phyloP scores from a whole-genome alignment of 73 alveolate genomes.

The Paramecium biaurelia region DNA sequence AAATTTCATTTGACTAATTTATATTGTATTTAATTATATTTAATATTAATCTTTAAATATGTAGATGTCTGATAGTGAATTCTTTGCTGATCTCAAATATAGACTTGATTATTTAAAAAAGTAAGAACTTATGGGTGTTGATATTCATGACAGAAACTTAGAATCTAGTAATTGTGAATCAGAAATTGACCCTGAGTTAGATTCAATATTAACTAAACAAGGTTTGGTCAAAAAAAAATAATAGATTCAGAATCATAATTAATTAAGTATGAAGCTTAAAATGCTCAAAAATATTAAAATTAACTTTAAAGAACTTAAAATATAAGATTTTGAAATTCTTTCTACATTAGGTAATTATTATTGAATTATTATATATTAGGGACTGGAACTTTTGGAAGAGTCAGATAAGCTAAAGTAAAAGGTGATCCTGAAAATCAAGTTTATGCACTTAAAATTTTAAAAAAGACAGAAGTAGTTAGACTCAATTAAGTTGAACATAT shows the following conservation, averaged over 20 bases:
- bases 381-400: conserved; percentile 97
- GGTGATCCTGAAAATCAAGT: conserved; percentile 71
- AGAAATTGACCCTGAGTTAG: conserved; percentile 38
- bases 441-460: conserved; percentile 94
- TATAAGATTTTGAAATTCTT: conserved; percentile 67
- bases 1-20: neutral
- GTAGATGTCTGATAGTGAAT: conserved; percentile 48
- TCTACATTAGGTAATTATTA: conserved; percentile 83
- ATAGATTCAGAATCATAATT: neutral
- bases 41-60: neutral
- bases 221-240: conserved; percentile 35
- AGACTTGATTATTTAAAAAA: conserved; percentile 42
- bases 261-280: neutral
- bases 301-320: conserved; percentile 29
- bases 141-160: conserved; percentile 11
- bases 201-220: neutral
- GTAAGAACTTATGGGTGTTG: conserved; percentile 25
- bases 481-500: conserved; percentile 80
- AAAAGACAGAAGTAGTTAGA: conserved; percentile 91
- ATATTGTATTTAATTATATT: neutral
- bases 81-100: conserved; percentile 24
- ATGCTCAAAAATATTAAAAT: neutral
- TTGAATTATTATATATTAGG: neutral
- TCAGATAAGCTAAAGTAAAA: conserved; percentile 85
- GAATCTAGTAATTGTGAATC: conserved; percentile 37